Evolutionary conservation across 768 basidiomycete species (phyloP), one percentile per base, ranked within the genome.

Genomic region (Leccinum olivaceopallidum): DNA sequence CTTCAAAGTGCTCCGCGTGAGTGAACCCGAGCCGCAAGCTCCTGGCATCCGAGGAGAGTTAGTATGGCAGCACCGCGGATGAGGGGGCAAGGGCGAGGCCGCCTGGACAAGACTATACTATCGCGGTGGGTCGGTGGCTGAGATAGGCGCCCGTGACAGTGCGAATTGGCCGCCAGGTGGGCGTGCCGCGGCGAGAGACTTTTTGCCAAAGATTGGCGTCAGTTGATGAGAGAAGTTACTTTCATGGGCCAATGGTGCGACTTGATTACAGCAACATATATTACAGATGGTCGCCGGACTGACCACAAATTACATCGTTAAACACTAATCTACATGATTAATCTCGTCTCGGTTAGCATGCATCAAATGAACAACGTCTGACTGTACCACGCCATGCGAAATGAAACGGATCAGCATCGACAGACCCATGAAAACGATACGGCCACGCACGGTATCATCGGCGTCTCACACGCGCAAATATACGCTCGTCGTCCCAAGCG

Each of bases 381-480:
- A 13, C 65, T 63, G 56, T 74, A 78, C 30, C 71, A 76, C 9
- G 60, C 73, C 30, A 76, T 81, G 6, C 4, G 52, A 16, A 39
- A 59, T n/a, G 39, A 55, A 42, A 44, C 12, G 48, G 16, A 9
- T 61, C 16, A 69, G 61, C 26, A 28, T 1, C 26, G 26, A 28
- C 20, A n/a, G 12, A n/a, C 8, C 36, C 28, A 0, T 2, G 9
- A 30, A 30, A 16, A 4, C 6, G n/a, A 30, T 7, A 53, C 28
- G 9, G 18, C 22, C 4, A 85, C 92, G 70, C 69, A 95, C 94
- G 42, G 60, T 88, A 90, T 13, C 3, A 88, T 86, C 34, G 92
- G 61, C 77, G 98, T 98, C 78, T 98, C 81, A 96, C 98, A 30
- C 28, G 7, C 28, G 28, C 1, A 30, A 30, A 73, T 94, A 98